Base-by-base conservation (phyloP, 768 basidiomycete genomes). In the Coprinopsis sp. region DNA sequence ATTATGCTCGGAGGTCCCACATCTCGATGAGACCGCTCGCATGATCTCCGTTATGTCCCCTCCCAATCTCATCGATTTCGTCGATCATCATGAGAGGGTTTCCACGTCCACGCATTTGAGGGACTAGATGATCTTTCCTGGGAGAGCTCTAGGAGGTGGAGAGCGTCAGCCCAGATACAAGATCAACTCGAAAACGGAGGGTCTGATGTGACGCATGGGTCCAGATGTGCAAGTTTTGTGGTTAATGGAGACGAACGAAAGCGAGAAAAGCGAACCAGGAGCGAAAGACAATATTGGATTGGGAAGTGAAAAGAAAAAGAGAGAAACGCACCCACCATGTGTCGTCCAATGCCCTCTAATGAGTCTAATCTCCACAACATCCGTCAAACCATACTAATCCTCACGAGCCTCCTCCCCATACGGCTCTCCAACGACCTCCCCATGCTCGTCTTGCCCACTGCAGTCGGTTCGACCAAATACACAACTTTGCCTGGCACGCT, bases 331-430 rank as follows among this genome's bases (percentile, higher is more conserved):
- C 84, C 88, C 91, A 43, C 94, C 91, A 61, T 96, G 97, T n/a
- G 95, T 99, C 62, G 96, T 72, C 57, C 96, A 71, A 60, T 99
- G 96, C 1, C 96, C 96, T 68, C 98, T 98, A 60, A 99, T 97
- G 76, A 97, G 96, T 46, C 96, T 96, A 1, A 98, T 93, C 62
- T 99, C 96, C 37, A 91, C n/a, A n/a, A n/a, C n/a, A n/a, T 91
- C 60, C 98, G 66, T 12, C 96, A 94, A 52, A 95, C 95, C 3
- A 98, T 94, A 7, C 88, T 91, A 69, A 99, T 96, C 38, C 93
- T 78, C 80, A 94, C 98, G 70, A 98, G 98, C 62, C 91, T 84
- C 49, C 95, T 69, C 22, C 86, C 82, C 19, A 99, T 71, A 3
- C 95, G 94, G 13, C 92, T 78, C 0, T 95, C 86, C 41, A 99